Conservation (phyloP, 2,329 filamentous ascomycete genomes). For the Microthyrium microscopicum region DNA sequence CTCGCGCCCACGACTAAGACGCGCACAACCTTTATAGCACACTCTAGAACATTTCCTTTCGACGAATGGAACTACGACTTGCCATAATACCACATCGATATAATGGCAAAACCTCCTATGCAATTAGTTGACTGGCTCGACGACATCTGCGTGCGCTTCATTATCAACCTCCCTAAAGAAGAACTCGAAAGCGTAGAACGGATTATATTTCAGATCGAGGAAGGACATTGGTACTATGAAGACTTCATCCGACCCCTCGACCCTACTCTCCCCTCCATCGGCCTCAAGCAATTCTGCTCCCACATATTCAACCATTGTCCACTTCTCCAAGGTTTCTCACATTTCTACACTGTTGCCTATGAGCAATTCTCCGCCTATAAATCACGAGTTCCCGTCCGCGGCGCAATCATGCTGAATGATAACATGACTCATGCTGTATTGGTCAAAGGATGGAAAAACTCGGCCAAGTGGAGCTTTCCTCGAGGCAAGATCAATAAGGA, state of each 20-base stretch:
- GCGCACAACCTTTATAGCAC: too few species aligned
- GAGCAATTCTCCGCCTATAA: conserved; percentile 91
- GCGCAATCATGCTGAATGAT: conserved; percentile 81
- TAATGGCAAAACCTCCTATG: conserved; percentile 59
- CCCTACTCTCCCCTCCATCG: conserved; percentile 68
- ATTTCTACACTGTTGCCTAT: conserved; percentile 67
- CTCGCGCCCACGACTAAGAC: too few species aligned
- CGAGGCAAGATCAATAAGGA: conserved; percentile 97
- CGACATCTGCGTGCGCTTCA: conserved; percentile 94
- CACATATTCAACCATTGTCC: conserved; percentile 91
- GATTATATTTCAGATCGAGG: conserved; percentile 97
- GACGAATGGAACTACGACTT: too few species aligned
- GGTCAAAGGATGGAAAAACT: conserved; percentile 97
- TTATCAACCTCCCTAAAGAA: conserved; percentile 86
- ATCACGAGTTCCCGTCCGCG: conserved; percentile 79
- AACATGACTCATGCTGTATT: conserved; percentile 88
- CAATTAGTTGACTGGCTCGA: conserved; percentile 90
- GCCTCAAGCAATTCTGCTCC: conserved; percentile 69
- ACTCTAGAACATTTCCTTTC: too few species aligned
- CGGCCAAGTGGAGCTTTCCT: conserved; percentile 90
- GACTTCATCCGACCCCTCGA: conserved; percentile 92
- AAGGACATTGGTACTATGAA: conserved; percentile 99
- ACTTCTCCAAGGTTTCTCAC: conserved; percentile 63
- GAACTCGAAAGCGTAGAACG: conserved; percentile 80
- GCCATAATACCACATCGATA: too few species aligned